phyloP scores from a whole-genome alignment of 768 basidiomycete genomes.

The Hysterangium stoloniferum region DNA sequence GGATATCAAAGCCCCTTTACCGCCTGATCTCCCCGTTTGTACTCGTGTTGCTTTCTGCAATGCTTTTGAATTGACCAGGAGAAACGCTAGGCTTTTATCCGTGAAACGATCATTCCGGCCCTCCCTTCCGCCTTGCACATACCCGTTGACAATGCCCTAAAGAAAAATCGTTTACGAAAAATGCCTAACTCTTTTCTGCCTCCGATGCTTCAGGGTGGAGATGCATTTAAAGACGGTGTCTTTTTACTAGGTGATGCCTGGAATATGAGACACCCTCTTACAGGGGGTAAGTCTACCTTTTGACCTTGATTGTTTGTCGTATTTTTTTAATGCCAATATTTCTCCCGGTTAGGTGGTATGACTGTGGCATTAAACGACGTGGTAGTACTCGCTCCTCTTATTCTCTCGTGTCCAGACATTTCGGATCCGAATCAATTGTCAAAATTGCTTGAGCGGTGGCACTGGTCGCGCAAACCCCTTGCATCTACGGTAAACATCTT shows the following conservation, averaged over 20 bases:
- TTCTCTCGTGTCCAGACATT: slow-evolving; percentile 41
- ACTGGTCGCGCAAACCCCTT: slow-evolving; percentile 79
- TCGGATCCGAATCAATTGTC: slow-evolving; percentile 21
- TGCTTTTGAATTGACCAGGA: neutral
- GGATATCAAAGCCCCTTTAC: slow-evolving; percentile 79
- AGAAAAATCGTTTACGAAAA: slow-evolving; percentile 70
- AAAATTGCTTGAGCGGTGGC: slow-evolving; percentile 58
- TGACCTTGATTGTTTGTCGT: neutral
- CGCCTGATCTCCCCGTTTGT: slow-evolving; percentile 69
- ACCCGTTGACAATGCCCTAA: slow-evolving; percentile 59
- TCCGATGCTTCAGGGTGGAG: slow-evolving; percentile 43
- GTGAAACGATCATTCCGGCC: slow-evolving; percentile 66
- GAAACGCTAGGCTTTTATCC: slow-evolving; percentile 66
- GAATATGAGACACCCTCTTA: slow-evolving; percentile 99
- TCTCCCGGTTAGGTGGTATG: slow-evolving; percentile 74
- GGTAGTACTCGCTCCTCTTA: slow-evolving; percentile 57
- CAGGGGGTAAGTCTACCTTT: slow-evolving; percentile 40
- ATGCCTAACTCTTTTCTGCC: slow-evolving; percentile 98
- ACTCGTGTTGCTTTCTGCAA: neutral
- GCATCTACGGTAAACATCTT: slow-evolving; percentile 87
- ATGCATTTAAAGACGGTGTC: slow-evolving; percentile 51
- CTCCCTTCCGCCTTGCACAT: slow-evolving; percentile 67
- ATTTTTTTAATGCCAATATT: neutral
- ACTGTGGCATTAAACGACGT: slow-evolving; percentile 89
- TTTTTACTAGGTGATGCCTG: slow-evolving; percentile 91